Base-by-base conservation (phyloP, 495 filamentous ascomycete genomes). In the Thermochaetoides thermophila region DNA sequence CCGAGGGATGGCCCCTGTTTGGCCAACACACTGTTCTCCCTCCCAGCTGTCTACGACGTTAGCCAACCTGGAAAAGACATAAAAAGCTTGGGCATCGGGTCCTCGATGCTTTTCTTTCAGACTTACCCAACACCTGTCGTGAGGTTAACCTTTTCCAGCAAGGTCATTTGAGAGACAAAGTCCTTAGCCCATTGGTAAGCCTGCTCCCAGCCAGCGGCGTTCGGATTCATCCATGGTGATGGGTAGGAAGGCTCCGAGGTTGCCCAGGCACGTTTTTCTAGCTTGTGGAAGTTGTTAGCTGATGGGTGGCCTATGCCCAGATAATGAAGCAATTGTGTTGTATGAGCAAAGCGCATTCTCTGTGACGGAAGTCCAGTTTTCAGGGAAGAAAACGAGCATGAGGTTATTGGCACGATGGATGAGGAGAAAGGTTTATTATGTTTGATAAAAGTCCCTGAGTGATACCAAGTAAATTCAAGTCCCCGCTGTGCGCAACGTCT, bases 71-170 rank as follows among this genome's bases (percentile, higher is more conserved):
- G 17, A 8, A 8, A 28, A 5, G 17, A 29, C 9, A 4, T 10
- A 8, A 22, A 14, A 2, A n/a, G 3, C 5, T 17, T 9, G 11
- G 4, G 2, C 7, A 20, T 23, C 2, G 7, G 29, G 15, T 4
- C 15, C n/a, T n/a, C n/a, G n/a, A n/a, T n/a, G n/a, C n/a, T n/a
- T n/a, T n/a, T n/a, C n/a, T n/a, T n/a, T n/a, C n/a, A 12, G 17
- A 56, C 68, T 56, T 47, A 83, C 64, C 84, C 84, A 40, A 77
- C 65, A 52, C 85, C 85, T 7, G 83, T 92, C 1, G 85, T 92
- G 38, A 95, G 46, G 46, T 95, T 95, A 50, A 93, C 80, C 64
- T 94, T 94, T 62, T 94, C 85, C 8, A 76, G 57, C 37, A 94
- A 57, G 0, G 84, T 94, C 52, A 94, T 59, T 56, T 83, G 72